Percentiles rank a stretch among this genome's conserved stretches.
Conservation (phyloP, 768 basidiomycete species). For the Serendipita vermifera region DNA sequence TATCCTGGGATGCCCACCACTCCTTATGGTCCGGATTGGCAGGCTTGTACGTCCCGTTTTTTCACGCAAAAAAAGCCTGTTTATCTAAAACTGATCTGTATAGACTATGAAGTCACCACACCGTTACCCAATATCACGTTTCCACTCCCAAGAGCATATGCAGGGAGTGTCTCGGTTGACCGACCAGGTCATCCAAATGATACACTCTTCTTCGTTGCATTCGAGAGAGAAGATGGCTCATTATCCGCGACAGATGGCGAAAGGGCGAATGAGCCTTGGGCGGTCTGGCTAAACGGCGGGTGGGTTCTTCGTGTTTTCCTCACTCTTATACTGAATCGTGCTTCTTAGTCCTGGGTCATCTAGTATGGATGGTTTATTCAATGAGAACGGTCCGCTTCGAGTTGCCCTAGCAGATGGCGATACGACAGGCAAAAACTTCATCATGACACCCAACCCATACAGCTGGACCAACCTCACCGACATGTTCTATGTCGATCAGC, state of each 20-base stretch:
- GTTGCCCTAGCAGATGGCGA: slow-evolving; percentile 30
- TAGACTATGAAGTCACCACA: slow-evolving; percentile 48
- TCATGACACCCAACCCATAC: slow-evolving; percentile 37
- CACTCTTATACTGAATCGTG: not conserved
- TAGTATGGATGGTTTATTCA: slow-evolving; percentile 40
- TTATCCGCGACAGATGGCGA: slow-evolving; percentile 29
- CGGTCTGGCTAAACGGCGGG: slow-evolving; percentile 65
- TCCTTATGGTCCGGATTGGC: slow-evolving; percentile 46
- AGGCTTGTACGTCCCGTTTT: slow-evolving; percentile 34
- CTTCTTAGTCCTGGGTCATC: slow-evolving; percentile 51
- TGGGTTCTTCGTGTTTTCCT: slow-evolving; percentile 21
- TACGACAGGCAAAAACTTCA: slow-evolving; percentile 50
- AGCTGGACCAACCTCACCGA: slow-evolving; percentile 51
- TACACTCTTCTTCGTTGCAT: slow-evolving; percentile 53
- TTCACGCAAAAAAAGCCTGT: not conserved
- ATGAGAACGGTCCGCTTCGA: slow-evolving; percentile 52
- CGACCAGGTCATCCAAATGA: slow-evolving; percentile 47
- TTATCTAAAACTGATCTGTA: not conserved
- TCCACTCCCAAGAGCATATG: slow-evolving; percentile 31
- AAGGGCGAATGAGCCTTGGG: slow-evolving; percentile 43
- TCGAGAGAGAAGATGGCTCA: slow-evolving; percentile 44
- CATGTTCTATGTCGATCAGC: slow-evolving; percentile 43
- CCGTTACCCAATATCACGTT: slow-evolving; percentile 55
- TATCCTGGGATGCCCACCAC: slow-evolving; percentile 37
- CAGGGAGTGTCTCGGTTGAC: slow-evolving; percentile 51